Percentiles rank a stretch among this genome's conserved stretches.
These are phyloP conservation scores for Termitomyces sp. DNA, from an alignment of 768 basidiomycete species.

Conservation along the genomic window DNA sequence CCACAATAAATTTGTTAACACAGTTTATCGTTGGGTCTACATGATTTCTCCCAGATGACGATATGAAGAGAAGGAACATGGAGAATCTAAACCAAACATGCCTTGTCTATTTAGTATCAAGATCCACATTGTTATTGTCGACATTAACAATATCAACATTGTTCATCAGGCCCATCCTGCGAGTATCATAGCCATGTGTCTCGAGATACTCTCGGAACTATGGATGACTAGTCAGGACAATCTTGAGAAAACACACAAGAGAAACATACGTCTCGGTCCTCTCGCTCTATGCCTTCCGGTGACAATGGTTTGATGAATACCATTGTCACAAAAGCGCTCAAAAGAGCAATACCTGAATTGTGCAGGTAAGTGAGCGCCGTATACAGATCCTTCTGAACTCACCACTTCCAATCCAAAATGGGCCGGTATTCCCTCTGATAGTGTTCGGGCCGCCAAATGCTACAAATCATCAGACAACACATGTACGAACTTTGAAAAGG, in stretches of 20 bases:
- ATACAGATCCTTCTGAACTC: neutral
- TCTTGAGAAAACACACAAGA: neutral
- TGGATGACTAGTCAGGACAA: neutral
- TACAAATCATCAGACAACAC: slow-evolving; percentile 18
- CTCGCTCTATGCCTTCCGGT: slow-evolving; percentile 73
- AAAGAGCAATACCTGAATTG: slow-evolving; percentile 57
- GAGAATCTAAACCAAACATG: too few species aligned
- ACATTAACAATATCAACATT: neutral
- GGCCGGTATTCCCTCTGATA: slow-evolving; percentile 68
- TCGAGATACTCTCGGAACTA: slow-evolving; percentile 82
- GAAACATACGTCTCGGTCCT: slow-evolving; percentile 22
- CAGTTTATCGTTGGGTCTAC: too few species aligned
- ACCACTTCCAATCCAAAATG: slow-evolving; percentile 82
- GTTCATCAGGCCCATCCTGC: slow-evolving; percentile 1
- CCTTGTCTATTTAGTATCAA: too few species aligned
- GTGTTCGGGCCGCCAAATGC: slow-evolving; percentile 59
- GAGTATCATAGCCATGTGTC: slow-evolving; percentile 70
- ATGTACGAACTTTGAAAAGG: neutral
- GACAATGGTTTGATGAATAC: slow-evolving; percentile 70
- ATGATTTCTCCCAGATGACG: too few species aligned
- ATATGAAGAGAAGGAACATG: too few species aligned
- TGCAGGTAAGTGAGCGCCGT: neutral
- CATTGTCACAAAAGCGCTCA: slow-evolving; percentile 71
- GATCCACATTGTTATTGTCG: neutral
- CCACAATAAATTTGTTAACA: too few species aligned